Conservation (phyloP, 768 basidiomycete genomes). For the Trametes maxima region DNA sequence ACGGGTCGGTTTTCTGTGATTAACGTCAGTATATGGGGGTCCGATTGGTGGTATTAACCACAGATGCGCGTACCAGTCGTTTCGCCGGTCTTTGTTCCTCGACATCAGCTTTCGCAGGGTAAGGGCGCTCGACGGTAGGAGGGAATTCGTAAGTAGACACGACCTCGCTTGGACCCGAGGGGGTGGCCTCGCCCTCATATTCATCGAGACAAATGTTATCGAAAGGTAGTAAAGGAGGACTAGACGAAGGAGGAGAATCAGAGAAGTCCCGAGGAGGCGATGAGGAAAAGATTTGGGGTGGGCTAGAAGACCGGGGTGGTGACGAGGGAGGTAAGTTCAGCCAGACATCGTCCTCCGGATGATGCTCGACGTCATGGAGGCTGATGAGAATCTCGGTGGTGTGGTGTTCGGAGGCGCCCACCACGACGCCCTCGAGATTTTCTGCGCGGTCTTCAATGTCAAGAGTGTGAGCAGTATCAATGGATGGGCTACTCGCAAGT, state of each 20-base stretch:
- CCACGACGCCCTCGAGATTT: not conserved
- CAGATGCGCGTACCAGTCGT: not conserved
- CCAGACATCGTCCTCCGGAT: not conserved
- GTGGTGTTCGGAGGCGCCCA: too few relatives aligned
- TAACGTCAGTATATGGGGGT: not conserved
- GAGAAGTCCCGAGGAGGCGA: not conserved
- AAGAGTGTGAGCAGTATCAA: not conserved
- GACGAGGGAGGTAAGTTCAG: conserved; percentile 15
- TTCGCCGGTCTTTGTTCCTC: not conserved
- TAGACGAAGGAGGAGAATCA: conserved; percentile 18
- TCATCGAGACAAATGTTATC: not conserved
- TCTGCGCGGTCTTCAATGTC: not conserved
- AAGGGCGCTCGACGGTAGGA: not conserved
- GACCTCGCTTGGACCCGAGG: not conserved
- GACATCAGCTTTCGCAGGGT: not conserved
- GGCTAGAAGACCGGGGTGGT: conserved; percentile 21
- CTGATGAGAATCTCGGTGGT: not conserved
- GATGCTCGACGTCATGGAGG: not conserved
- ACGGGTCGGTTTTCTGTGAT: not conserved
- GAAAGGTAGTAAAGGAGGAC: conserved; percentile 7
- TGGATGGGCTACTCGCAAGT: too few relatives aligned
- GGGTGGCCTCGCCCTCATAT: not conserved
- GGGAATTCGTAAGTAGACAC: not conserved
- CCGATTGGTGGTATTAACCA: not conserved
- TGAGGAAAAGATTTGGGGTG: conserved; percentile 19